Percentiles rank a stretch among this genome's conserved stretches.
phyloP scores from a whole-genome alignment of 2,329 filamentous ascomycete species.

The Triangularia verruculosa region DNA sequence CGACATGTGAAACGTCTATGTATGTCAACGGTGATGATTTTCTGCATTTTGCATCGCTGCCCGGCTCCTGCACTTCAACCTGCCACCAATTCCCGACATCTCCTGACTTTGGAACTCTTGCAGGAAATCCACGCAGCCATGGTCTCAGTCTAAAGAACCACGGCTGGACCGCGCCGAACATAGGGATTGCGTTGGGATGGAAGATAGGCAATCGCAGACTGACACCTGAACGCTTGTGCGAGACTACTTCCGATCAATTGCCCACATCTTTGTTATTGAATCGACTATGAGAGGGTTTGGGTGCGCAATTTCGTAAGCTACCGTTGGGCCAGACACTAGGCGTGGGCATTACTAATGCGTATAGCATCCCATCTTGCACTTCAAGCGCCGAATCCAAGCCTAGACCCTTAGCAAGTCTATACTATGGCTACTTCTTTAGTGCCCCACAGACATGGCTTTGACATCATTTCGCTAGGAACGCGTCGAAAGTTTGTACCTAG shows the following conservation, averaged over 20 bases:
- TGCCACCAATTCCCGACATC: not conserved
- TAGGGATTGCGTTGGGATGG: not conserved
- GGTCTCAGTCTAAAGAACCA: not conserved
- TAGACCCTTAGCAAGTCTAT: not conserved
- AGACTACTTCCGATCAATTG: not conserved
- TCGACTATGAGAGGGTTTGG: not conserved
- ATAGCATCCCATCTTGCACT: not conserved
- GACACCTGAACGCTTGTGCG: not conserved
- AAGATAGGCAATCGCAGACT: not conserved
- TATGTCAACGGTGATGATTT: conserved; percentile 4
- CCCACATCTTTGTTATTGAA: not conserved
- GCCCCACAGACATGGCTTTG: not conserved
- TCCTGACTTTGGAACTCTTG: not conserved
- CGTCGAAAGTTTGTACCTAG: not conserved
- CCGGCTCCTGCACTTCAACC: not conserved
- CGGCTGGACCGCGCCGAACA: not conserved
- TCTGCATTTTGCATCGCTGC: not conserved
- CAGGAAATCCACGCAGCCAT: not conserved
- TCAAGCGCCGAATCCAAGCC: not conserved
- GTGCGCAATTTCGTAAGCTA: not conserved
- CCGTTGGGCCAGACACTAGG: not conserved
- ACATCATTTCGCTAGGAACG: conserved; percentile 5
- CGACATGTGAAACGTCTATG: conserved; percentile 3
- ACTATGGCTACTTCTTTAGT: not conserved
- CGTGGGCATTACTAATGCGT: conserved; percentile 3